These are phyloP conservation scores for Gossypium arboreum DNA, from an alignment of 345 rosid species.

Conservation along the genomic window DNA sequence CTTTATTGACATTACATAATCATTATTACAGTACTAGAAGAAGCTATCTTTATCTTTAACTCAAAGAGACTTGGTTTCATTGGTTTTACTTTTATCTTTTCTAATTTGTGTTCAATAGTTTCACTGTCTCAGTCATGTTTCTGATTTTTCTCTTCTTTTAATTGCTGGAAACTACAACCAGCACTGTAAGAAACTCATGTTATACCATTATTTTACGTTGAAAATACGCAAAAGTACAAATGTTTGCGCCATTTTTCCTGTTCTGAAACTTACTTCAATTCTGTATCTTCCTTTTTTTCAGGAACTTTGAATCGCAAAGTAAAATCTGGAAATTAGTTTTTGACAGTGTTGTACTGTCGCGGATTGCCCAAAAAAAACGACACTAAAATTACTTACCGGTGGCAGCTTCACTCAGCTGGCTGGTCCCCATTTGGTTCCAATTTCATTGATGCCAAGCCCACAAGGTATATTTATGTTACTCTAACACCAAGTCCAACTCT, in stretches of 20 bases:
- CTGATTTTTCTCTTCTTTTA: not conserved
- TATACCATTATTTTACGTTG: not conserved
- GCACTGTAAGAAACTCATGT: not conserved
- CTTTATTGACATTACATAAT: not conserved
- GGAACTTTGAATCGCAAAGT: no score
- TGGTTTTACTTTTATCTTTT: not conserved
- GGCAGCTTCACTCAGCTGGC: no score
- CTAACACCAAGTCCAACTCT: no score
- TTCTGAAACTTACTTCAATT: not conserved
- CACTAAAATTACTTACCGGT: no score
- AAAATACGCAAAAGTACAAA: no score
- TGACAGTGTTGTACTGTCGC: no score
- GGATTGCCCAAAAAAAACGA: no score
- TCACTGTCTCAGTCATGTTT: not conserved
- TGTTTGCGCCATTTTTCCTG: not conserved
- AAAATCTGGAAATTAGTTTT: no score
- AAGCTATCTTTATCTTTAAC: constrained; percentile 10
- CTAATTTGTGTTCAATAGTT: not conserved
- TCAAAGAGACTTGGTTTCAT: not conserved
- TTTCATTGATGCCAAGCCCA: no score
- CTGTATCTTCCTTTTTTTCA: not conserved
- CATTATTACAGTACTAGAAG: not conserved
- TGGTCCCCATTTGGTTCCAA: no score
- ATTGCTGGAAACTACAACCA: not conserved
- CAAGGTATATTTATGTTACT: no score